These are phyloP conservation scores for Chaetomium sp. DNA, from an alignment of 2,329 filamentous ascomycete genomes.

Conservation along the genomic window DNA sequence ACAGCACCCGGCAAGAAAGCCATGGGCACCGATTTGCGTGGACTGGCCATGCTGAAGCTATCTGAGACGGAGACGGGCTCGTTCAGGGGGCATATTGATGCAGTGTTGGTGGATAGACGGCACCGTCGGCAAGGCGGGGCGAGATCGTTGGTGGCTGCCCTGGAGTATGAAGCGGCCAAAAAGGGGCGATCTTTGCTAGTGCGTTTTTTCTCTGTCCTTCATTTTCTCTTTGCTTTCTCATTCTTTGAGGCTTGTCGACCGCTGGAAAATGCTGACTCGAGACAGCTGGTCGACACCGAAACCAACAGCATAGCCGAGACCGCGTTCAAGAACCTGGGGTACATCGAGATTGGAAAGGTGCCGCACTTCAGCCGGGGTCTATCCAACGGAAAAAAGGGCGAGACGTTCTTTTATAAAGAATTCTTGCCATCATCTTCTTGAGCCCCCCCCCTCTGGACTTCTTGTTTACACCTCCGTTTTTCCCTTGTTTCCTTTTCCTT, in stretches of 20 bases:
- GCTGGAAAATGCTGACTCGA: background rate
- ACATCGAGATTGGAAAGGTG: constrained; percentile 47
- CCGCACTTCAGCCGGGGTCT: constrained; percentile 44
- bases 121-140: constrained; percentile 48
- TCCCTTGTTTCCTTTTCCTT: constrained; percentile 39
- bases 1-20: constrained; percentile 29
- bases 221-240: background rate
- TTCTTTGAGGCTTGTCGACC: background rate
- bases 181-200: constrained; percentile 49
- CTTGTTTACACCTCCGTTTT: background rate
- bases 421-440: constrained; percentile 30
- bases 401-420: constrained; percentile 55
- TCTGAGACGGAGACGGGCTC: constrained; percentile 49
- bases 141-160: constrained; percentile 41
- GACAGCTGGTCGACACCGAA: constrained; percentile 22
- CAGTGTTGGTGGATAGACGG: constrained; percentile 49
- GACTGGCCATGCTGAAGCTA: constrained; percentile 49
- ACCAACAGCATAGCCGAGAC: constrained; percentile 41
- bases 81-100: constrained; percentile 50
- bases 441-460: background rate
- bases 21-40: constrained; percentile 43
- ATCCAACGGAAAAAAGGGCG: constrained; percentile 44
- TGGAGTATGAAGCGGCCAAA: constrained; percentile 48
- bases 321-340: constrained; percentile 52
- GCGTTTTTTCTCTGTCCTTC: constrained; percentile 25